phyloP scores from a whole-genome alignment of 768 basidiomycete genomes.

The Mycena galericulata region DNA sequence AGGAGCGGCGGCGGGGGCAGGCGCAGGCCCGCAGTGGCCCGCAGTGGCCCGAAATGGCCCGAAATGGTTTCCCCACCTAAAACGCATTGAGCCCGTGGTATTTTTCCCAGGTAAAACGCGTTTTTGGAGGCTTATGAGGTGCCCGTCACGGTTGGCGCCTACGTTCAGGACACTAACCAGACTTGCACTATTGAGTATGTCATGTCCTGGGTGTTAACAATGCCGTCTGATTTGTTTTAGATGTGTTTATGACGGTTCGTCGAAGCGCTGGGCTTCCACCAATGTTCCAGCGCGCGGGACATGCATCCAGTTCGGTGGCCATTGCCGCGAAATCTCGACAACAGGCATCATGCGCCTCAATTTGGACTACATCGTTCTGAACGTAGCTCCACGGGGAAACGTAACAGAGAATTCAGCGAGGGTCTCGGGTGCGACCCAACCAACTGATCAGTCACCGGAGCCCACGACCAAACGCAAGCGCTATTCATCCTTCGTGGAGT shows the following conservation, averaged over 20 bases:
- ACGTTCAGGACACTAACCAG: not conserved
- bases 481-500: too few species aligned
- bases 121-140: too few species aligned
- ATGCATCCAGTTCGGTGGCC: not conserved
- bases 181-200: not conserved
- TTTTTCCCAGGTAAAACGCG: too few species aligned
- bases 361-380: not conserved
- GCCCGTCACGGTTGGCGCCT: not conserved
- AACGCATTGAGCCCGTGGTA: too few species aligned
- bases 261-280: not conserved
- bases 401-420: too few species aligned
- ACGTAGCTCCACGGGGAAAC: constrained; percentile 11
- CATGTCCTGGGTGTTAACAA: not conserved
- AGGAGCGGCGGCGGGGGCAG: too few species aligned
- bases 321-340: not conserved
- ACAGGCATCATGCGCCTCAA: not conserved
- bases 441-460: too few species aligned
- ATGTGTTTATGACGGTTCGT: not conserved
- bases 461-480: too few species aligned
- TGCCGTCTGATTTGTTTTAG: not conserved
- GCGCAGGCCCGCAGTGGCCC: too few species aligned
- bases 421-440: too few species aligned
- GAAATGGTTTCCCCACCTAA: too few species aligned
- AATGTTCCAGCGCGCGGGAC: not conserved
- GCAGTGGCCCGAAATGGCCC: too few species aligned